Evolutionary conservation across 2,329 filamentous ascomycete species (phyloP).

Genomic region (Truncatella angustata): DNA sequence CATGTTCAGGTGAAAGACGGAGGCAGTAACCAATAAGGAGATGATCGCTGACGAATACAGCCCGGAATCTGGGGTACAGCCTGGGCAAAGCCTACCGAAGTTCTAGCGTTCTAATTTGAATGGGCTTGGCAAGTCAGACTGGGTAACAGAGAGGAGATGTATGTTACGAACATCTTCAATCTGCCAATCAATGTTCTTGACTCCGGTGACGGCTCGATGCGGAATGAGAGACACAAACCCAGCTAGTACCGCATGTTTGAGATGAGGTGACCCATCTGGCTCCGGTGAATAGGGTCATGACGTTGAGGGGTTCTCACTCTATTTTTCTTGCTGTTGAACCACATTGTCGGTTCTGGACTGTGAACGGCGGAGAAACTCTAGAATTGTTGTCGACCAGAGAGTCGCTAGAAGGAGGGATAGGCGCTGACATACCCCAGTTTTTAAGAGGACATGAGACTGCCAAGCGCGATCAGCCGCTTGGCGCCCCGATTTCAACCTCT

Average conservation of each 20-base stretch:
- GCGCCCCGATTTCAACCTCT: background rate
- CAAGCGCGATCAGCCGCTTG: constrained; percentile 8
- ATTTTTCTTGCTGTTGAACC: background rate
- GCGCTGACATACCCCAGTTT: background rate
- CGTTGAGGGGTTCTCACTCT: background rate
- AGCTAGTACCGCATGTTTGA: background rate
- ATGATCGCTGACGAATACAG: constrained; percentile 1
- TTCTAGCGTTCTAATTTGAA: background rate
- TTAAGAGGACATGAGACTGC: constrained; percentile 1
- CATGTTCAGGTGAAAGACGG: background rate
- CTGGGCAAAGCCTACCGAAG: background rate
- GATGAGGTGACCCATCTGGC: background rate
- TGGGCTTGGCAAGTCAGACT: background rate
- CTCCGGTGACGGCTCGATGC: too few species aligned
- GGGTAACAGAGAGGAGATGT: background rate
- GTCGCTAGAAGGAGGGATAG: background rate
- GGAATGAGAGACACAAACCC: too few species aligned
- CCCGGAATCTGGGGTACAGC: background rate
- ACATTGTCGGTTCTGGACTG: background rate
- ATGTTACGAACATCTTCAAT: background rate
- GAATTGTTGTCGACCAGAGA: background rate
- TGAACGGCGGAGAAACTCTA: constrained; percentile 5
- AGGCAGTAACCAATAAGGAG: background rate
- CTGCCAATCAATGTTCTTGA: background rate
- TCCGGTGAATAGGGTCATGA: background rate